Evolutionary conservation across 257 asterid genomes (phyloP).

Genomic region (Solanum medicagineum): DNA sequence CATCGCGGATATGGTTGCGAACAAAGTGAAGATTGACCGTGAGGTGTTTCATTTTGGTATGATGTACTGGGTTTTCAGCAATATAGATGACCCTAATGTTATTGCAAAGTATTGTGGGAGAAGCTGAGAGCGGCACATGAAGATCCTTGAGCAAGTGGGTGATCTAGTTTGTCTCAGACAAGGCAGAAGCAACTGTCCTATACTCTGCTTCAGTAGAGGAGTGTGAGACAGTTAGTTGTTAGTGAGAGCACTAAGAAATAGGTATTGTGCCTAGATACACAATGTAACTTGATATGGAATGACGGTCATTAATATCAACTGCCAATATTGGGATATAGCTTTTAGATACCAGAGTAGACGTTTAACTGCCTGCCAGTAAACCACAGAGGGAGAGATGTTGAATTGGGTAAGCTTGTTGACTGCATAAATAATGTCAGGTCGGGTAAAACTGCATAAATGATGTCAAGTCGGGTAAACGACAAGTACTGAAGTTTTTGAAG

Average conservation of each 20-base stretch:
- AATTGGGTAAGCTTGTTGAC: no score
- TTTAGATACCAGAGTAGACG: no score
- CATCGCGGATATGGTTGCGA: background rate
- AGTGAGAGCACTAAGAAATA: no score
- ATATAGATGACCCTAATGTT: background rate
- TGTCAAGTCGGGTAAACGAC: no score
- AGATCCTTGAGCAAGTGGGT: background rate
- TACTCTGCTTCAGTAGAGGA: background rate
- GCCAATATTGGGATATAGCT: background rate
- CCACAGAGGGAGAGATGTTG: no score
- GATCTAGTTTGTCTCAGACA: background rate
- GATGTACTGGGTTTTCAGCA: background rate
- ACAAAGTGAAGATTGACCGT: background rate
- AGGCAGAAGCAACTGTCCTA: background rate
- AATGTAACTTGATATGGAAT: background rate
- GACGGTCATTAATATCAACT: background rate
- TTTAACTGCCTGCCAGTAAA: no score
- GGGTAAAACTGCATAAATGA: no score
- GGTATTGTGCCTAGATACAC: background rate
- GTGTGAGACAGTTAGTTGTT: background rate
- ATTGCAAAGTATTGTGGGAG: background rate
- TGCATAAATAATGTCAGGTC: no score
- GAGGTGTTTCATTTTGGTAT: background rate
- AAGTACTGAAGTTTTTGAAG: no score
- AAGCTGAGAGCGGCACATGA: background rate